phyloP scores from a whole-genome alignment of 2,329 filamentous ascomycete genomes.

The Pyrenophora graminea region DNA sequence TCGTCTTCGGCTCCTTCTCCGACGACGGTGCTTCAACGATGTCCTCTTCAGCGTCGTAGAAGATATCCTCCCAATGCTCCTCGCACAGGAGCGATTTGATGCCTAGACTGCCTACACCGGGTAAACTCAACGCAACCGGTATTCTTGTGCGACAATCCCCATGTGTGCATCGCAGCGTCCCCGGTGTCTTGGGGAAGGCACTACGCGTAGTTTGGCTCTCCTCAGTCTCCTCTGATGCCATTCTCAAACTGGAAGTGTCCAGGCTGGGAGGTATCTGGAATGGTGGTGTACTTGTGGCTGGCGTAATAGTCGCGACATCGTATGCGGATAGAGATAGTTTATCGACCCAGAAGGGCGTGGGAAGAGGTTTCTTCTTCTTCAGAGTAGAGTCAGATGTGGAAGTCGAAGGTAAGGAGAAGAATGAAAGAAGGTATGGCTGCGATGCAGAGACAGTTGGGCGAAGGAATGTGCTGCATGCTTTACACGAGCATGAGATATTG shows the following conservation, averaged over 20 bases:
- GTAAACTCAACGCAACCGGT: not conserved
- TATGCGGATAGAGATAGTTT: slow-evolving; percentile 3
- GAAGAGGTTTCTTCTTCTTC: not conserved
- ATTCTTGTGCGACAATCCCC: slow-evolving; percentile 1
- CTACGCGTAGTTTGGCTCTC: not conserved
- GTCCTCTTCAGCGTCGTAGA: not conserved
- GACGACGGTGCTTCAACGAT: not conserved
- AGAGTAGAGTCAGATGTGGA: not conserved
- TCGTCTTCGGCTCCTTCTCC: not conserved
- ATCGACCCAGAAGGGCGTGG: not conserved
- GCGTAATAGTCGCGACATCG: not conserved
- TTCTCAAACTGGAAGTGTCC: not conserved
- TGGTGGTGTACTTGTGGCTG: not conserved
- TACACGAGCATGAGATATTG: slow-evolving; percentile 21
- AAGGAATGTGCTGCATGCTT: slow-evolving; percentile 18
- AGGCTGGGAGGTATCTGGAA: not conserved
- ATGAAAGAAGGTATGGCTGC: not conserved
- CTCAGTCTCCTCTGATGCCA: not conserved
- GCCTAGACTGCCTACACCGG: not conserved
- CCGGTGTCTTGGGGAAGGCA: slow-evolving; percentile 7
- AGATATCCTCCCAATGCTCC: slow-evolving; percentile 1
- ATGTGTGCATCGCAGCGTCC: slow-evolving; percentile 4
- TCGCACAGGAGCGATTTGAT: not conserved
- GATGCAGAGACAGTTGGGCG: slow-evolving; percentile 1
- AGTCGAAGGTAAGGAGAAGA: not conserved